Conservation (phyloP, 305 asterid species). For the Fraxinus floribunda region DNA sequence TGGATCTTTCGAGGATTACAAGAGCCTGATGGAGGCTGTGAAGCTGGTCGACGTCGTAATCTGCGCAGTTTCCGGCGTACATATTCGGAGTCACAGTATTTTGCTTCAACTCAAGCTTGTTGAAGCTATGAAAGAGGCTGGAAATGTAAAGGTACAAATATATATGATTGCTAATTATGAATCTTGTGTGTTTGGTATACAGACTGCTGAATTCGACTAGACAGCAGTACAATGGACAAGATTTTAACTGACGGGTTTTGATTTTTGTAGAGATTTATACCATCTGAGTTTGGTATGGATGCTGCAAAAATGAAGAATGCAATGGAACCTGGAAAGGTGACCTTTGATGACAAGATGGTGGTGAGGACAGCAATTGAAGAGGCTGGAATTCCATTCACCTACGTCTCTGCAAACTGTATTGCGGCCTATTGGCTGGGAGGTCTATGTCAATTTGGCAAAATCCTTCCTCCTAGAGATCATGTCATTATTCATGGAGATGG, state of each 20-base stretch:
- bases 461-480: constrained; percentile 41
- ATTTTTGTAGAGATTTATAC: constrained; percentile 43
- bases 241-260: background rate
- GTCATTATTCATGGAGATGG: constrained; percentile 53
- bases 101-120: constrained; percentile 15
- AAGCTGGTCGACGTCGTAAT: constrained; percentile 19
- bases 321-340: constrained; percentile 38
- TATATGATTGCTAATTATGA: background rate
- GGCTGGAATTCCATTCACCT: constrained; percentile 52
- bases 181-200: background rate
- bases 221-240: background rate
- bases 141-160: constrained; percentile 30
- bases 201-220: background rate
- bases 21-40: constrained; percentile 15
- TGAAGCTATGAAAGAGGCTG: constrained; percentile 4
- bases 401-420: constrained; percentile 50
- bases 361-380: constrained; percentile 59
- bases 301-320: constrained; percentile 39
- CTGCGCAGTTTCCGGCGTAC: constrained; percentile 13
- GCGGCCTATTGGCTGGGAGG: constrained; percentile 51
- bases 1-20: constrained; percentile 12
- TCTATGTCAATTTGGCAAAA: constrained; percentile 42
- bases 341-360: constrained; percentile 52
- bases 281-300: constrained; percentile 57
- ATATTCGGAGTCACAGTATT: constrained; percentile 11